These are phyloP conservation scores for Avena eriantha DNA, from an alignment of 176 grass and related monocot genomes.

Conservation along the genomic window DNA sequence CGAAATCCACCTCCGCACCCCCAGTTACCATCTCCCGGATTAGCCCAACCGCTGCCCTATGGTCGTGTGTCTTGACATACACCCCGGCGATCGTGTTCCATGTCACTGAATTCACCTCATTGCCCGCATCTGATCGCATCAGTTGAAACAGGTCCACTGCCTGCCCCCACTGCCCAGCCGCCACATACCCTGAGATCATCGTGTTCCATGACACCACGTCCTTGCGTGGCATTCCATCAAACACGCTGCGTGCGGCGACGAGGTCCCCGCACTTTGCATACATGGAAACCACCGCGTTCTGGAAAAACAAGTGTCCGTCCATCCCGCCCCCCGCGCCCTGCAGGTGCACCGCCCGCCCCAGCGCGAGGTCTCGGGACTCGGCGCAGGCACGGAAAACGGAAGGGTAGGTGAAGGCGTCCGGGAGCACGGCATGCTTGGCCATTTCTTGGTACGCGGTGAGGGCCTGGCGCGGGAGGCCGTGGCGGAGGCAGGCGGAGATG, in stretches of 20 bases:
- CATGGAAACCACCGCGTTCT: slow-evolving; percentile 58
- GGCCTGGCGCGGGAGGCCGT: slow-evolving; percentile 49
- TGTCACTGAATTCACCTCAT: slow-evolving; percentile 52
- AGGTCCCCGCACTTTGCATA: slow-evolving; percentile 57
- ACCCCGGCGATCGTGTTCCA: slow-evolving; percentile 63
- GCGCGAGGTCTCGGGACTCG: slow-evolving; percentile 38
- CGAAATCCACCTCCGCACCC: slow-evolving; percentile 48
- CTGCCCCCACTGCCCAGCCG: neutral
- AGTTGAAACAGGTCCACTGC: slow-evolving; percentile 40
- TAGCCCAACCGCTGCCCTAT: slow-evolving; percentile 42
- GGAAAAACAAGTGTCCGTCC: slow-evolving; percentile 47
- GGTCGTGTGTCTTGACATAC: slow-evolving; percentile 49
- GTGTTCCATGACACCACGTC: slow-evolving; percentile 58
- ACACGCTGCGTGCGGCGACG: slow-evolving; percentile 44
- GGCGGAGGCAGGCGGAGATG: slow-evolving; percentile 49
- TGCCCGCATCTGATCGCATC: slow-evolving; percentile 29
- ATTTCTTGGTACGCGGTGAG: slow-evolving; percentile 50
- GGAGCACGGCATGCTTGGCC: slow-evolving; percentile 23
- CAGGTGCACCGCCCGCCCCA: slow-evolving; percentile 49
- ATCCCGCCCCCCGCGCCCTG: slow-evolving; percentile 15
- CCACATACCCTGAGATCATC: slow-evolving; percentile 42
- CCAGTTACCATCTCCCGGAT: slow-evolving; percentile 50
- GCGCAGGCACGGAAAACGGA: slow-evolving; percentile 63
- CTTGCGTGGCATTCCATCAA: slow-evolving; percentile 59
- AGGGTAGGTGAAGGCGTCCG: slow-evolving; percentile 63